These are phyloP conservation scores for Pleurotus tuoliensis DNA, from an alignment of 768 basidiomycete genomes.

Conservation along the genomic window DNA sequence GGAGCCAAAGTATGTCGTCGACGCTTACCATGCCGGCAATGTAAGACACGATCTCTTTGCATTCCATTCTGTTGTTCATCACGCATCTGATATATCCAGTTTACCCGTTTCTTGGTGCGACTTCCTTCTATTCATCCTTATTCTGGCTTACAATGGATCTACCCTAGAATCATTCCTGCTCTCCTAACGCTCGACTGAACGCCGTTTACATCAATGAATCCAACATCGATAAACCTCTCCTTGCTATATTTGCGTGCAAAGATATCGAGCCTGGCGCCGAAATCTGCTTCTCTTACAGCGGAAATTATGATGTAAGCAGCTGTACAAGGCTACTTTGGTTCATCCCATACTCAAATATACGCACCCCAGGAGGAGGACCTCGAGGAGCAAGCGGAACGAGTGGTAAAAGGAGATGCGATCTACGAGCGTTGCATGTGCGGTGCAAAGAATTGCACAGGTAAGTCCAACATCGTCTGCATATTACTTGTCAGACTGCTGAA, in stretches of 20 bases:
- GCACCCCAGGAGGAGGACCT: constrained; percentile 9
- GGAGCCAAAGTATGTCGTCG: constrained; percentile 55
- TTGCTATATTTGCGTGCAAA: constrained; percentile 61
- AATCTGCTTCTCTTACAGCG: constrained; percentile 73
- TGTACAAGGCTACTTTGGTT: background rate
- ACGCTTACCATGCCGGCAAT: constrained; percentile 87
- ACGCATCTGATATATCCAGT: constrained; percentile 39
- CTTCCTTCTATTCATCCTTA: background rate
- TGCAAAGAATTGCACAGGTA: constrained; percentile 47
- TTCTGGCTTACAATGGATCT: background rate
- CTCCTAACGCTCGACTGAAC: constrained; percentile 75
- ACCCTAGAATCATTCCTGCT: constrained; percentile 83
- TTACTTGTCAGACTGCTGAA: too few species aligned
- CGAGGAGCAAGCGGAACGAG: constrained; percentile 6
- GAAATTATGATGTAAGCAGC: constrained; percentile 39
- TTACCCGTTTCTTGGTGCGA: constrained; percentile 85
- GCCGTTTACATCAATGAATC: constrained; percentile 78
- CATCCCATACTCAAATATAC: background rate
- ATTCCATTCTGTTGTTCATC: background rate
- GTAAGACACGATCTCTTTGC: constrained; percentile 37
- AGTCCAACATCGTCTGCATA: background rate
- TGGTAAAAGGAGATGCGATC: constrained; percentile 35
- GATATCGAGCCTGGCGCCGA: constrained; percentile 68
- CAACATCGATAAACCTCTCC: constrained; percentile 62
- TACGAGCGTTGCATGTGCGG: constrained; percentile 50